phyloP scores from a whole-genome alignment of 2,329 filamentous ascomycete species.

The Diaporthe citriasiana region DNA sequence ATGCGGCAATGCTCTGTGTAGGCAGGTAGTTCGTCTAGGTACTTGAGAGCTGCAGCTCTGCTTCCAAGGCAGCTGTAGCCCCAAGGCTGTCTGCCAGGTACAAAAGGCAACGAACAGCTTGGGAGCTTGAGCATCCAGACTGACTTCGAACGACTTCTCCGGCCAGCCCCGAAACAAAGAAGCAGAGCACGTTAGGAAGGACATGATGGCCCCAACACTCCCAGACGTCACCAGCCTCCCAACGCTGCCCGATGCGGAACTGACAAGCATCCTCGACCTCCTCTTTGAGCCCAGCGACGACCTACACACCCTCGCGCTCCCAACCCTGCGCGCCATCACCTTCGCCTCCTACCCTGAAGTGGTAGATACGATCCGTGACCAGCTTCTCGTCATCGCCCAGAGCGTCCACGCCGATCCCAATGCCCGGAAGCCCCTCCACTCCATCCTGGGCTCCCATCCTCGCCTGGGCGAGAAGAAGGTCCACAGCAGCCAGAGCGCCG shows the following conservation, averaged over 20 bases:
- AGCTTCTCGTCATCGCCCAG: constrained; percentile 69
- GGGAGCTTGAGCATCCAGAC: not conserved
- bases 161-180: not conserved
- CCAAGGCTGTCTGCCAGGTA: not conserved
- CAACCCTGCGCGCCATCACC: constrained; percentile 67
- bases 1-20: not conserved
- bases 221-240: constrained; percentile 71
- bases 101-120: not conserved
- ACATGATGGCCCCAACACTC: constrained; percentile 54
- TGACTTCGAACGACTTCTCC: not conserved
- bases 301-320: constrained; percentile 80
- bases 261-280: constrained; percentile 75
- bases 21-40: not conserved
- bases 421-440: constrained; percentile 72
- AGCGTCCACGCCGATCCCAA: constrained; percentile 62
- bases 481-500: constrained; percentile 84
- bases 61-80: not conserved
- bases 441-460: constrained; percentile 85
- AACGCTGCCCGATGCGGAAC: constrained; percentile 66
- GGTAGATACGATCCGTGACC: constrained; percentile 74
- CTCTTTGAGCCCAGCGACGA: constrained; percentile 87
- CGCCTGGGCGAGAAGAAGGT: constrained; percentile 85
- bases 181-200: not conserved
- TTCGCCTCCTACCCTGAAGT: constrained; percentile 79
- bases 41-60: no score